Evolutionary conservation across 148 eudicot species (phyloP), one percentile per base, ranked within the genome.

Genomic region (Dysphania ambrosioides): DNA sequence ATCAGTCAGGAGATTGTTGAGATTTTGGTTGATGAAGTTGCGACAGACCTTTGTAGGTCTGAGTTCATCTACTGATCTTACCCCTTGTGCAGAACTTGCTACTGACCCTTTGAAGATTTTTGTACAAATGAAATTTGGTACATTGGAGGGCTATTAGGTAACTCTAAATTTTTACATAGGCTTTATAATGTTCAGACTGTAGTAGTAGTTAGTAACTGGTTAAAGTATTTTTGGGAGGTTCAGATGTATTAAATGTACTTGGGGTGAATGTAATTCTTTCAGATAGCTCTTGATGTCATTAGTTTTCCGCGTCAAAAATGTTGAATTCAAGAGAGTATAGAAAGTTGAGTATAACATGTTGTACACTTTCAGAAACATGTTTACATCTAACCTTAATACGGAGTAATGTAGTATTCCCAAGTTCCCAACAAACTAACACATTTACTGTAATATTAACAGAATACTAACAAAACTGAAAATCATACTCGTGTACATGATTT

Each of bases 21-120:
- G 82, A 35, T 72, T 24, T 44, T 95, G 81, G 86, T 92, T 27
- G 97, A 92, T 59, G 99, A 95, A 78, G 75, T 89, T 73, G 88
- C 90, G 65, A 32, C 68, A 3, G 99, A 95, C 29, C 78, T 94
- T 30, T 87, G 74, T 4, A 72, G 59, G 51, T 57, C 53, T n/a
- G 73, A 76, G 44, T n/a, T n/a, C 74, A 71, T 79, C 56, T 62
- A 27, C 19, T 72, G 65, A 68, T 61, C 42, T 55, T 58, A 68
- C 69, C n/a, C 21, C 11, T 23, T 12, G 64, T 66, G 34, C 49
- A 12, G 67, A 58, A 68, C 53, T 47, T 47, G 53, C 42, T 49
- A 26, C 44, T 36, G 8, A 57, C 72, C 19, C n/a, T 53, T 53
- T 21, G 49, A 67, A 56, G 70, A 66, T 38, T 77, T 80, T 74